These are phyloP conservation scores for Pyricularia pennisetigena DNA, from an alignment of 2,329 filamentous ascomycete genomes.

Conservation along the genomic window DNA sequence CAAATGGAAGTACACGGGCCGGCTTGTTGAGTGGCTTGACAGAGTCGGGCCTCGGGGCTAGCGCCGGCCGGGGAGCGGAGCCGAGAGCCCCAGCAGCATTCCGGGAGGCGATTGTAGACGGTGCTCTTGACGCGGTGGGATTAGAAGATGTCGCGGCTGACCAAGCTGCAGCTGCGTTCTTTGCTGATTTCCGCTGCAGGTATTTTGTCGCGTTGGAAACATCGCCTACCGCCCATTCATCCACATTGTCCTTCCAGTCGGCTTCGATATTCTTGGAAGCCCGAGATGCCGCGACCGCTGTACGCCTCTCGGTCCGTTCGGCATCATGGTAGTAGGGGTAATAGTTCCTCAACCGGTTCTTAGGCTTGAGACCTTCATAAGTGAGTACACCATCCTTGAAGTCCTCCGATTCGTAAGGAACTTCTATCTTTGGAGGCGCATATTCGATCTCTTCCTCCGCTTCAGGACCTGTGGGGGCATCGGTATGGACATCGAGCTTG, in stretches of 20 bases:
- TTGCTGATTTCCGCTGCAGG: conserved; percentile 21
- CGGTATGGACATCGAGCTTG: conserved; percentile 54
- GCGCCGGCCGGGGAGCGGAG: conserved; percentile 20
- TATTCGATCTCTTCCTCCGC: conserved; percentile 79
- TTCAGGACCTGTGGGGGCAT: conserved; percentile 33
- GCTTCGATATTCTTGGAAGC: conserved; percentile 45
- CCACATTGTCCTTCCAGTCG: conserved; percentile 57
- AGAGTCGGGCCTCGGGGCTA: conserved; percentile 13
- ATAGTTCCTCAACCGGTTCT: conserved; percentile 52
- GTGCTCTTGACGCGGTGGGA: conserved; percentile 11
- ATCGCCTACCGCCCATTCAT: conserved; percentile 49
- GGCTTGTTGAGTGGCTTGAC: conserved; percentile 12
- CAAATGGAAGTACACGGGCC: conserved; percentile 5
- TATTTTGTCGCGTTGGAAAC: conserved; percentile 36
- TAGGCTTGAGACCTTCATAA: conserved; percentile 45
- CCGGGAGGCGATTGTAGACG: conserved; percentile 45
- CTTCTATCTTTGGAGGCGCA: conserved; percentile 64
- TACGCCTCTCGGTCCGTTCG: conserved; percentile 9
- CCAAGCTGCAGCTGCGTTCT: conserved; percentile 10
- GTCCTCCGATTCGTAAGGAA: conserved; percentile 60
- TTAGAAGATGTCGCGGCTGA: conserved; percentile 3
- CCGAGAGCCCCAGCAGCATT: conserved; percentile 44
- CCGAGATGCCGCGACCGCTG: conserved; percentile 14
- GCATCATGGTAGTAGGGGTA: conserved; percentile 50
- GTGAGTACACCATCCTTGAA: conserved; percentile 48